Base-by-base conservation (phyloP, 2,329 filamentous ascomycete genomes). In the Phialocephala sp. region DNA sequence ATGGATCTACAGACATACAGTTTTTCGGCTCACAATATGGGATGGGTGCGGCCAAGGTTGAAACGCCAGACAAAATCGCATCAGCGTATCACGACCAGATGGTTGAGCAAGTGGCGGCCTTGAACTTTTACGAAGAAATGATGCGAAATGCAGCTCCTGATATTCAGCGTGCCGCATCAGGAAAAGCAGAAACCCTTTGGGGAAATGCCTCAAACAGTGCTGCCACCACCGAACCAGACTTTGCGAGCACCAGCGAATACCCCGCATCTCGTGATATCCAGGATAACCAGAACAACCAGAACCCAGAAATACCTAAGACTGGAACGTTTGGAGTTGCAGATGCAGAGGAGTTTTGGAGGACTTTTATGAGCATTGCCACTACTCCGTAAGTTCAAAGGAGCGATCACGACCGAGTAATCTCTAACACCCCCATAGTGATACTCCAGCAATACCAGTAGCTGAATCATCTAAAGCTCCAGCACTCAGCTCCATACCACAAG, bases 1-100 rank as follows among this genome's bases (percentile, higher is more conserved):
- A 57, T 57, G 55, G 35, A 20, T 14, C 36, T 24, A 24, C 32
- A 36, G 55, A 57, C 12, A 39, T 57, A 9, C 35, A 12, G 6
- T 37, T 57, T 37, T 57, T 37, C 39, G 55, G 55, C 22, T 27
- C 55, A 27, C 55, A 37, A 20, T 57, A 57, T 41, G 35, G 55
- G 5, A 11, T 39, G 32, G 24, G 24, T 32, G 18, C 52, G 18
- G 5, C 52, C 45, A 54, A 18, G 12, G 12, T 18, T 4, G 50
- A 5, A 14, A 1, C 11, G 12, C 6, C 12, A 8, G 50, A 54
- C 5, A 4, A 22, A 39, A 39, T 57, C 1, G 36, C 8, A 1
- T 37, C 20, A 4, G 4, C 35, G 14, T 39, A 39, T 18, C 32
- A 32, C 8, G 55, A 57, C 35, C 35, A 39, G 18, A 57, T 57